Conservation (phyloP, 495 filamentous ascomycete species). For the Aspergillus cristatus region DNA sequence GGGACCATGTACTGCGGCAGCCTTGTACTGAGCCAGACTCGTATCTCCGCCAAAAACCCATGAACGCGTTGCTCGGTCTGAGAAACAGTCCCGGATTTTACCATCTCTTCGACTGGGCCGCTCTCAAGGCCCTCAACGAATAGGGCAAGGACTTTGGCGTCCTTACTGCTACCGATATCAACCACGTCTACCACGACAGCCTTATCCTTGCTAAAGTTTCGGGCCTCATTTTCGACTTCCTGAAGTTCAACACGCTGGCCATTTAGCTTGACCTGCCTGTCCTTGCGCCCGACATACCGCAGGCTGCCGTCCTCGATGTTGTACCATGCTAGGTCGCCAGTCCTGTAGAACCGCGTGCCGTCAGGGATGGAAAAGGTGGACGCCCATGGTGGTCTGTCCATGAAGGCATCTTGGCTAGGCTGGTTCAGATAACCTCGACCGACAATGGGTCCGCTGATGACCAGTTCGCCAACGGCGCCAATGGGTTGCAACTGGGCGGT, state of each 20-base stretch:
- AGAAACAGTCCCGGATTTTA: too few species aligned
- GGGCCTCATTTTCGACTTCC: slow-evolving; percentile 2
- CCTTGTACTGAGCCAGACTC: background rate
- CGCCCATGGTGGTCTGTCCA: background rate
- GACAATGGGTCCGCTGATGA: slow-evolving; percentile 42
- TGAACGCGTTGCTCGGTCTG: too few species aligned
- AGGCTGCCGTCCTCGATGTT: background rate
- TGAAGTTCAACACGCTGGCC: slow-evolving; percentile 4
- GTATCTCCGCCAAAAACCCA: background rate
- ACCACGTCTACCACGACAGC: background rate
- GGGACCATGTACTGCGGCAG: slow-evolving; percentile 33
- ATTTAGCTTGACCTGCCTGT: slow-evolving; percentile 4
- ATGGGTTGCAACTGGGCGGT: slow-evolving; percentile 40
- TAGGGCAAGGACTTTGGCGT: background rate
- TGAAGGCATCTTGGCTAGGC: background rate
- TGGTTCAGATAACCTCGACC: slow-evolving; percentile 40
- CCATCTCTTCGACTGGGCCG: too few species aligned
- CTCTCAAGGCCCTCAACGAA: background rate
- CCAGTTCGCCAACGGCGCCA: slow-evolving; percentile 44
- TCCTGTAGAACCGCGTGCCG: background rate
- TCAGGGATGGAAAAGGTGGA: background rate
- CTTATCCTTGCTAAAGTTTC: background rate
- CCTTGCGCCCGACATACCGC: slow-evolving; percentile 2
- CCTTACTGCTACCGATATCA: background rate
- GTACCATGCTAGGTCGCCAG: slow-evolving; percentile 2